Evolutionary conservation across 805 yeast species (phyloP).

Genomic region (Candida silvatica): DNA sequence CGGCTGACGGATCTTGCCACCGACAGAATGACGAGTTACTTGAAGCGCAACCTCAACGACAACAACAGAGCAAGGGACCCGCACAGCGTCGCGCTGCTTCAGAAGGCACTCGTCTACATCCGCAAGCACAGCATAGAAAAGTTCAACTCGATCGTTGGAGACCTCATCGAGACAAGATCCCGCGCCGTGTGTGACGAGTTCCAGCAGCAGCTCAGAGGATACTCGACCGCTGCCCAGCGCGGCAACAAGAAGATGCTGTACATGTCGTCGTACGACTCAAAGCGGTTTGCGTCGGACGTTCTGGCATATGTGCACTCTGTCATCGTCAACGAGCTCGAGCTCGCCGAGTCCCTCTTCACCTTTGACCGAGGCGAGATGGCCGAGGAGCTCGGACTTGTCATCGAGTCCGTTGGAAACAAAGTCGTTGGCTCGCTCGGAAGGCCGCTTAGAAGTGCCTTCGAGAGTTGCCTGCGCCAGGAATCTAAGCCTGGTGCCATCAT

Average conservation of each 20-base stretch:
- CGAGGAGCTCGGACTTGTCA: constrained; percentile 16
- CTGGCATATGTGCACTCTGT: constrained; percentile 82
- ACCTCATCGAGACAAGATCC: constrained; percentile 64
- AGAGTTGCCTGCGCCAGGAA: constrained; percentile 61
- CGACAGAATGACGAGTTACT: constrained; percentile 39
- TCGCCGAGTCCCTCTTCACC: constrained; percentile 54
- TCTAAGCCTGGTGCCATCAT: constrained; percentile 44
- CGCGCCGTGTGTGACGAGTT: constrained; percentile 60
- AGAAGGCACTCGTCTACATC: constrained; percentile 23
- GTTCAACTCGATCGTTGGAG: constrained; percentile 52
- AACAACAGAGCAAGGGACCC: constrained; percentile 17
- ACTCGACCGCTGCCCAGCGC: constrained; percentile 10
- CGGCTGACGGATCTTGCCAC: constrained; percentile 43
- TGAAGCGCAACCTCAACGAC: constrained; percentile 21
- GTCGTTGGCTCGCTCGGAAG: constrained; percentile 47
- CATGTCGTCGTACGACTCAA: constrained; percentile 69
- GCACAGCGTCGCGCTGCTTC: constrained; percentile 18
- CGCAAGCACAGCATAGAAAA: constrained; percentile 32
- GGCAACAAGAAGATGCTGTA: constrained; percentile 36
- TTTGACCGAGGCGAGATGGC: constrained; percentile 19
- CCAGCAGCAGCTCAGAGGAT: constrained; percentile 40
- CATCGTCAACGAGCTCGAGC: constrained; percentile 81
- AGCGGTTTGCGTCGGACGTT: constrained; percentile 77
- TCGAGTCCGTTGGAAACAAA: constrained; percentile 33
- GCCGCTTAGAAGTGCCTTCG: constrained; percentile 57